Conservation (phyloP, 208 protist genomes). For the Trypanosoma brucei region DNA sequence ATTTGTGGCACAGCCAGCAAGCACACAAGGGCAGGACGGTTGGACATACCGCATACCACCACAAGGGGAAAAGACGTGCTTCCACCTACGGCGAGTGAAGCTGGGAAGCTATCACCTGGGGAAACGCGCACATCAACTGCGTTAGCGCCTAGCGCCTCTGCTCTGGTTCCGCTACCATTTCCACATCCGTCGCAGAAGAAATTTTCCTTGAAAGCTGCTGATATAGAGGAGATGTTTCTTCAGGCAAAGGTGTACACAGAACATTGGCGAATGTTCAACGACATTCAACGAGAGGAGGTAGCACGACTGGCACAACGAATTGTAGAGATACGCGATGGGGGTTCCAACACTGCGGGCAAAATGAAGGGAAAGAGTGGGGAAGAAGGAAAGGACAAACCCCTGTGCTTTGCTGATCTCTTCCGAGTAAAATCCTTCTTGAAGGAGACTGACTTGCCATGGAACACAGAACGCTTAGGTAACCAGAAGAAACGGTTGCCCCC, state of each 20-base stretch:
- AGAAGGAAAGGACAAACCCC: background rate
- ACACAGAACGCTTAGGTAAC: too few relatives aligned
- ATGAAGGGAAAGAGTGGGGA: background rate
- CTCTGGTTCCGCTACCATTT: background rate
- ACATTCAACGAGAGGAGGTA: constrained; percentile 47
- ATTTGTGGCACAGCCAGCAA: too few relatives aligned
- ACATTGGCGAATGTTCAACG: constrained; percentile 56
- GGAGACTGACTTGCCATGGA: too few relatives aligned
- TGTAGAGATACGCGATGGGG: constrained; percentile 20
- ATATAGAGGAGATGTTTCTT: constrained; percentile 8
- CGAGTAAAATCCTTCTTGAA: too few relatives aligned
- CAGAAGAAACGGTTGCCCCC: too few relatives aligned
- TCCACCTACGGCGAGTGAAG: too few relatives aligned
- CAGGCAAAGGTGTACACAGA: constrained; percentile 27
- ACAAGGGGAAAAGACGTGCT: too few relatives aligned
- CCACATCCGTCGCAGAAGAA: background rate
- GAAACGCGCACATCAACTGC: too few relatives aligned
- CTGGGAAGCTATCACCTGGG: too few relatives aligned
- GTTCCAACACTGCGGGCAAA: background rate
- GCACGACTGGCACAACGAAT: constrained; percentile 32
- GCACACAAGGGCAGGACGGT: too few relatives aligned
- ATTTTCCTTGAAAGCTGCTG: background rate
- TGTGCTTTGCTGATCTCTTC: background rate
- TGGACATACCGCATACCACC: too few relatives aligned
- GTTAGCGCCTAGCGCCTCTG: too few relatives aligned